Evolutionary conservation across 2,329 filamentous ascomycete genomes (phyloP), one percentile per base, ranked within the genome.

Genomic region (Sordariomycetes sp.): DNA sequence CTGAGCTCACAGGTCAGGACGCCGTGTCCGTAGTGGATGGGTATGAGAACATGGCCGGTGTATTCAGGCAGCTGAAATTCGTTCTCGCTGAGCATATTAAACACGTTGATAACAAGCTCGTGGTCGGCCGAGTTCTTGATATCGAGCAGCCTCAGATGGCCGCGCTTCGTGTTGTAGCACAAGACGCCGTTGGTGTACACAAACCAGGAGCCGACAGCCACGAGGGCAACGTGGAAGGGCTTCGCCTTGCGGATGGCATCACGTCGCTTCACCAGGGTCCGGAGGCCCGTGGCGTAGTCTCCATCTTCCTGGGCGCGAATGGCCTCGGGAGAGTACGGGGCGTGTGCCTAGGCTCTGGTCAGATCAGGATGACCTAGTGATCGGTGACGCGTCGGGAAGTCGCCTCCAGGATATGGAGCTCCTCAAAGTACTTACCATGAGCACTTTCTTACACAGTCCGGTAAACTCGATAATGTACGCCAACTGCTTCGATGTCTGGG

Each of bases 121-220:
- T 69, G 63, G 24, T 65, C 66, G 2, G 71, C 72, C 0, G 76
- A 75, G 8, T 67, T 65, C 62, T 82, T 79, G 20, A 89, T 70
- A 60, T 87, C 74, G 54, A 87, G 72, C 28, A 89, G 68, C 3
- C 81, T 79, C 28, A 91, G 74, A 54, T 67, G 64, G 60, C 67
- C 56, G 40, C 65, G 60, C 50, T 77, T 74, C 48, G 76, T 66
- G 12, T 81, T 77, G 65, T 90, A 87, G 63, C 86, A 89, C 18
- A 91, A 71, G 12, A 81, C 75, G 6, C 87, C 86, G 59, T 82
- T 76, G 20, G 75, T 73, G 66, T 87, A 90, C 1, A 84, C 68
- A 68, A 86, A 89, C 3, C 76, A 74, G 25, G 82, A 78, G 3
- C 79, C 85, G 57, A 81, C 73, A 3, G 79, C 86, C 35, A 90